Conservation (phyloP, 139 green algal species). For the Chlamydomonas schloesseri region DNA sequence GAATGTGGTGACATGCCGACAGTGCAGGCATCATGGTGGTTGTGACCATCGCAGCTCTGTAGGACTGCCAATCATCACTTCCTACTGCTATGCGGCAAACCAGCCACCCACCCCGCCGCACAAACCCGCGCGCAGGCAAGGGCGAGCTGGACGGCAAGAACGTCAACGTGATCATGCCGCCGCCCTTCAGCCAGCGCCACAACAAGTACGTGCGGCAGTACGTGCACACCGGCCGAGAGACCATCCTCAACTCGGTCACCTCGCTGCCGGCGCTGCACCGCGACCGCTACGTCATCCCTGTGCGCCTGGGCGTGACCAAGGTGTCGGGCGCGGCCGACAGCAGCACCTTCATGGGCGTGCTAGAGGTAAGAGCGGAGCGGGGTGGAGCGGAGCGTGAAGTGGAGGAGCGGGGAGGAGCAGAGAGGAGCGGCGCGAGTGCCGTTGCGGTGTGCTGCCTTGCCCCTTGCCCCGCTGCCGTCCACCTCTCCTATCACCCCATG, state of each 20-base stretch:
- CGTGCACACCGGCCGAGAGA: slow-evolving; percentile 52
- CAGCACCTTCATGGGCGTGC: slow-evolving; percentile 39
- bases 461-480: too few relatives aligned
- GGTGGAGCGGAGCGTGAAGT: neutral
- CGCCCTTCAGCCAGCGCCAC: slow-evolving; percentile 62
- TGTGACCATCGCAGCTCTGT: too few relatives aligned
- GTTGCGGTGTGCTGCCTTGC: neutral
- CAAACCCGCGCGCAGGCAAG: too few relatives aligned
- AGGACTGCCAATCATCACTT: too few relatives aligned
- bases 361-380: slow-evolving; percentile 11
- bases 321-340: slow-evolving; percentile 18
- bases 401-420: neutral
- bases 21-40: too few relatives aligned
- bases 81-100: too few relatives aligned
- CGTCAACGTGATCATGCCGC: slow-evolving; percentile 69
- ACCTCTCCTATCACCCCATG: neutral
- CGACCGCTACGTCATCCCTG: slow-evolving; percentile 58
- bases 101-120: too few relatives aligned
- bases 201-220: slow-evolving; percentile 68
- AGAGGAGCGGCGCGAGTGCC: neutral
- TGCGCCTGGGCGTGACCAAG: slow-evolving; percentile 41
- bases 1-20: too few relatives aligned
- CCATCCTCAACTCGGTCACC: slow-evolving; percentile 16
- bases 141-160: slow-evolving; percentile 72
- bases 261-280: slow-evolving; percentile 64